Conservation (phyloP, 192 early-diverging fungal species). For the Coemansia sp. region DNA sequence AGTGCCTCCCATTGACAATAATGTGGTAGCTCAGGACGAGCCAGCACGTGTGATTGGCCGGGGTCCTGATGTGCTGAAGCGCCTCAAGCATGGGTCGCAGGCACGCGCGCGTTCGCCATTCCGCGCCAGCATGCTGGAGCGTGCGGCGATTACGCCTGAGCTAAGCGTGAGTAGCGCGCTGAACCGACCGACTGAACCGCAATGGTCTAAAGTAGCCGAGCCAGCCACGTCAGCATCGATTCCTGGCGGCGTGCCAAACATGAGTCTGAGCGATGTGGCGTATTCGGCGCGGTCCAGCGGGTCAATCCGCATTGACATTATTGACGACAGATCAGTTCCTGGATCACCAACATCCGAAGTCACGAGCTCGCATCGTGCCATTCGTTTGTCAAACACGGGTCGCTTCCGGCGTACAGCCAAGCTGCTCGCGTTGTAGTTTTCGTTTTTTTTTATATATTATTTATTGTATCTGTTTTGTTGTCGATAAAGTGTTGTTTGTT, state of each 20-base stretch:
- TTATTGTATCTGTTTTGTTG: too few species aligned
- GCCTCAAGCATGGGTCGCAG: constrained; percentile 31
- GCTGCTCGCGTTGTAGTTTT: constrained; percentile 22
- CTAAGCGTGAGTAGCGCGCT: neutral
- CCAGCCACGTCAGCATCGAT: constrained; percentile 18
- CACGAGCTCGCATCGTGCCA: constrained; percentile 4
- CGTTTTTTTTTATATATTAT: constrained; percentile 8
- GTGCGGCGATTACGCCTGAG: constrained; percentile 16
- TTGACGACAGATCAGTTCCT: constrained; percentile 17
- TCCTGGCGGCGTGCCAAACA: constrained; percentile 4
- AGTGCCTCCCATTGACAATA: neutral
- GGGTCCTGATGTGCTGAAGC: constrained; percentile 21
- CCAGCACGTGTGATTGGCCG: neutral
- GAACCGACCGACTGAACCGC: neutral
- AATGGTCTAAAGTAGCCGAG: constrained; percentile 15
- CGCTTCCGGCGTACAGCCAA: constrained; percentile 47
- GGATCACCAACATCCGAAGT: constrained; percentile 4
- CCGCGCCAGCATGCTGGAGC: constrained; percentile 29
- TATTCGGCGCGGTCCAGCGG: constrained; percentile 32
- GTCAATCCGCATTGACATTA: constrained; percentile 36
- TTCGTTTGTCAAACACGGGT: constrained; percentile 17
- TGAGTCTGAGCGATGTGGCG: constrained; percentile 29
- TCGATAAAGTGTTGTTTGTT: too few species aligned
- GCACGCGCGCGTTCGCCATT: constrained; percentile 24
- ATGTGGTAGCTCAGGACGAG: neutral